These are phyloP conservation scores for Rhizomucor miehei DNA, from an alignment of 371 early-diverging fungal genomes.

Conservation along the genomic window DNA sequence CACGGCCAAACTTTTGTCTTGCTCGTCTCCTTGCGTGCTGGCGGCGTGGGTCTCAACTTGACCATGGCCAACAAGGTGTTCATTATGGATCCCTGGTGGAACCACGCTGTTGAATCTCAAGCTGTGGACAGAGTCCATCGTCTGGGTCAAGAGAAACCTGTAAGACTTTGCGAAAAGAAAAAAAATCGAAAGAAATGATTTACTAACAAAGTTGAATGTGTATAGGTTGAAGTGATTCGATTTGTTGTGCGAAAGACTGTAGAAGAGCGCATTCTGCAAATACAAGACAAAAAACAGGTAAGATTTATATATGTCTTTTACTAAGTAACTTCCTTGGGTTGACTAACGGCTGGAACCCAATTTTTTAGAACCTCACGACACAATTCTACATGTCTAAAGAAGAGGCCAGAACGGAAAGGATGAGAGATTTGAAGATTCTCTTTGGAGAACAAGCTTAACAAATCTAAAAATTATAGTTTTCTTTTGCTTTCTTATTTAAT, in stretches of 20 bases:
- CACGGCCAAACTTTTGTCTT: constrained; percentile 54
- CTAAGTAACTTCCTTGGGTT: neutral
- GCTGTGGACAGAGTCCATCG: constrained; percentile 90
- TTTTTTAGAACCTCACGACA: constrained; percentile 36
- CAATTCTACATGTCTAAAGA: constrained; percentile 52
- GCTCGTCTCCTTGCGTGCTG: constrained; percentile 82
- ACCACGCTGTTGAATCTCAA: constrained; percentile 75
- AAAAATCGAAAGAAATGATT: neutral
- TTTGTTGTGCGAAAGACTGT: constrained; percentile 57
- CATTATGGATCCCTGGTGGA: constrained; percentile 89
- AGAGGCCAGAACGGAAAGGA: constrained; percentile 37
- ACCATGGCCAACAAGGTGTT: constrained; percentile 73
- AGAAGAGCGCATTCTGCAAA: constrained; percentile 65
- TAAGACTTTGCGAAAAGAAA: neutral
- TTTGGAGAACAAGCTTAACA: constrained; percentile 27
- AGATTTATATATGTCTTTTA: constrained; percentile 1
- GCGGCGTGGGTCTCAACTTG: constrained; percentile 89
- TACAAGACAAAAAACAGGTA: constrained; percentile 59
- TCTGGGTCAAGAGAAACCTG: constrained; percentile 68
- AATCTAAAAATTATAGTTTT: no score
- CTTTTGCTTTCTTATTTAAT: no score
- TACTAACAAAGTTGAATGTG: constrained; percentile 15
- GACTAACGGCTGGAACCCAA: no score
- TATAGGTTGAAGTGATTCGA: constrained; percentile 54
- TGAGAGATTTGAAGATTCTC: constrained; percentile 50